These are phyloP conservation scores for Rhynchosporium secalis DNA, from an alignment of 2,329 filamentous ascomycete species.

Conservation along the genomic window DNA sequence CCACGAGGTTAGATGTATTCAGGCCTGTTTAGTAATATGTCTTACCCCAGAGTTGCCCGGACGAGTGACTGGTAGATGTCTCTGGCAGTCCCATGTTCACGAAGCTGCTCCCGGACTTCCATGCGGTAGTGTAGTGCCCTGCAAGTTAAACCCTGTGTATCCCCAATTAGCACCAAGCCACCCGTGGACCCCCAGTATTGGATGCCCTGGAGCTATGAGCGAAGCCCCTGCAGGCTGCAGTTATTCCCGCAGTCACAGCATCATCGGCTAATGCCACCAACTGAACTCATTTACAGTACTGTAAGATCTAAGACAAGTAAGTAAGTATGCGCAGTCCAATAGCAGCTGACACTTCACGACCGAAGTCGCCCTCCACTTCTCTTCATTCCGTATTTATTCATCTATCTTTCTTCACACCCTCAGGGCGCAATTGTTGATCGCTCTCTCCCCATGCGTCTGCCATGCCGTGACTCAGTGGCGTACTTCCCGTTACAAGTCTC, in stretches of 20 bases:
- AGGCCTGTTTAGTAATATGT: neutral
- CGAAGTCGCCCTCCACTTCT: slow-evolving; percentile 4
- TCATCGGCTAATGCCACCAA: neutral
- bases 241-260: neutral
- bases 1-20: neutral
- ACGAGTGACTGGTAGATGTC: no score
- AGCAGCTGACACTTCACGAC: slow-evolving; percentile 3
- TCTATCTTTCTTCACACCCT: neutral
- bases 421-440: slow-evolving; percentile 10
- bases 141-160: neutral
- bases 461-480: slow-evolving; percentile 26
- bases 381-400: neutral
- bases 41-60: slow-evolving; percentile 12
- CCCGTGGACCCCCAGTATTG: neutral
- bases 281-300: neutral
- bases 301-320: neutral
- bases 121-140: neutral
- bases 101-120: slow-evolving; percentile 4
- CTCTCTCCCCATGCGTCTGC: slow-evolving; percentile 12
- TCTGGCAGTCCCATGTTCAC: slow-evolving; percentile 1
- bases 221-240: slow-evolving; percentile 1
- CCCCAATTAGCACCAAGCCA: slow-evolving; percentile 5
- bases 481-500: neutral
- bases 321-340: neutral
- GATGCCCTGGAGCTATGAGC: neutral